These are phyloP conservation scores for Aureoboletus auriporus DNA, from an alignment of 768 basidiomycete species.

Conservation along the genomic window DNA sequence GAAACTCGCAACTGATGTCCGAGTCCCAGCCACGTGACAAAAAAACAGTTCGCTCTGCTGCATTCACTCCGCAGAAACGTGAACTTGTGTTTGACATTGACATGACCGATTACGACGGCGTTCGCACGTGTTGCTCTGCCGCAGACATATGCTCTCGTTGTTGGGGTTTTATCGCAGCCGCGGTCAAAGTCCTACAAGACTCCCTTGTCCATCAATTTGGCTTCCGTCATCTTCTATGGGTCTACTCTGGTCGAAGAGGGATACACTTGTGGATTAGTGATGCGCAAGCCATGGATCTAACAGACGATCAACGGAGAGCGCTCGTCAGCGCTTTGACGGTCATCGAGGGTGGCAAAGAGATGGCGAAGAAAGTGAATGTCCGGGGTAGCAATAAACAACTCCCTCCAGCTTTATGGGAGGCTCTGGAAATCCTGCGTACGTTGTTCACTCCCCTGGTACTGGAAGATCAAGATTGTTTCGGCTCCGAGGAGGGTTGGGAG, in stretches of 20 bases:
- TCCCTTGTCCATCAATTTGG: slow-evolving; percentile 87
- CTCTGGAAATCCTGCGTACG: slow-evolving; percentile 45
- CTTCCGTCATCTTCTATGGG: slow-evolving; percentile 89
- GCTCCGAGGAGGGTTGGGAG: slow-evolving; percentile 65
- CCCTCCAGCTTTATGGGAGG: slow-evolving; percentile 68
- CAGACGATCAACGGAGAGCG: slow-evolving; percentile 85
- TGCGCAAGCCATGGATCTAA: slow-evolving; percentile 78
- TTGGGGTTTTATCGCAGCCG: slow-evolving; percentile 92
- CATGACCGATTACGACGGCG: slow-evolving; percentile 97
- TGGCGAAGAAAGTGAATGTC: slow-evolving; percentile 79
- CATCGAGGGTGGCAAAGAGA: slow-evolving; percentile 75
- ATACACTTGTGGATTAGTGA: slow-evolving; percentile 99
- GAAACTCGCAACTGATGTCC: background rate
- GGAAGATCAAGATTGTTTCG: slow-evolving; percentile 82
- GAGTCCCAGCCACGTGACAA: slow-evolving; percentile 75
- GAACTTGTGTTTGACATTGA: slow-evolving; percentile 99
- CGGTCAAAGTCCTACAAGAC: slow-evolving; percentile 81
- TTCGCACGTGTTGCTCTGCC: slow-evolving; percentile 91
- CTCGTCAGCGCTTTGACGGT: slow-evolving; percentile 88
- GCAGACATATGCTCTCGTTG: slow-evolving; percentile 89
- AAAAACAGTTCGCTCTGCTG: slow-evolving; percentile 69
- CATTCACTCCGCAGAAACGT: slow-evolving; percentile 71
- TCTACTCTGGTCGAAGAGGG: slow-evolving; percentile 96
- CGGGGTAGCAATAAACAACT: slow-evolving; percentile 43
- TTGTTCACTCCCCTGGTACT: slow-evolving; percentile 69